Evolutionary conservation across 345 rosid species (phyloP).

Genomic region (Dipteronia sinensis): DNA sequence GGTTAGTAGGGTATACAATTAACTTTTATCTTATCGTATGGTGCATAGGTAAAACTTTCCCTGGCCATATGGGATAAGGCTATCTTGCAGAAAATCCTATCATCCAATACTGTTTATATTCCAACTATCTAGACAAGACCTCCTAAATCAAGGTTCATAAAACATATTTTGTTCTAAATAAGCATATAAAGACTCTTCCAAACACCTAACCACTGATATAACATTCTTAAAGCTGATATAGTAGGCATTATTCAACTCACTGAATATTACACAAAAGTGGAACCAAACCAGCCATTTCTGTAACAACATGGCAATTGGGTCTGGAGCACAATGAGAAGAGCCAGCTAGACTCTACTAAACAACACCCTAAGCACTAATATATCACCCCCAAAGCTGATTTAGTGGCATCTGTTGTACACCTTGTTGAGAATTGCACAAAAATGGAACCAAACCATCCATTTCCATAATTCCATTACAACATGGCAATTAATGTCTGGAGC

Average conservation of each 20-base stretch:
- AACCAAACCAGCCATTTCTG: constrained; percentile 37
- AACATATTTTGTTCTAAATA: neutral
- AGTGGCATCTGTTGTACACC: constrained; percentile 27
- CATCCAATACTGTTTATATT: too few species aligned
- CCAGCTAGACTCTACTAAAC: neutral
- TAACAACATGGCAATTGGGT: constrained; percentile 37
- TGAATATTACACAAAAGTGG: constrained; percentile 24
- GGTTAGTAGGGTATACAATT: neutral
- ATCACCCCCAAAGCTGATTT: neutral
- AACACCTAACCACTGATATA: neutral
- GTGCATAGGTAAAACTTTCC: neutral
- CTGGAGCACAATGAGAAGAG: constrained; percentile 40
- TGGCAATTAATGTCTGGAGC: constrained; percentile 56
- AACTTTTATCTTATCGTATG: neutral
- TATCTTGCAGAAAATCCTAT: neutral
- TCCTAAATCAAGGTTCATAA: neutral
- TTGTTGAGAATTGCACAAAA: constrained; percentile 23
- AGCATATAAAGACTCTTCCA: neutral
- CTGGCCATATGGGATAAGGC: neutral
- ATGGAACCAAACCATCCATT: constrained; percentile 40
- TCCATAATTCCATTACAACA: constrained; percentile 32
- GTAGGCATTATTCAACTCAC: constrained; percentile 29
- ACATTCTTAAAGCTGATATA: neutral
- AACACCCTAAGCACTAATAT: neutral
- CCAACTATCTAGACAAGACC: neutral